phyloP scores from a whole-genome alignment of 805 yeast genomes.

The Lachancea sp. region DNA sequence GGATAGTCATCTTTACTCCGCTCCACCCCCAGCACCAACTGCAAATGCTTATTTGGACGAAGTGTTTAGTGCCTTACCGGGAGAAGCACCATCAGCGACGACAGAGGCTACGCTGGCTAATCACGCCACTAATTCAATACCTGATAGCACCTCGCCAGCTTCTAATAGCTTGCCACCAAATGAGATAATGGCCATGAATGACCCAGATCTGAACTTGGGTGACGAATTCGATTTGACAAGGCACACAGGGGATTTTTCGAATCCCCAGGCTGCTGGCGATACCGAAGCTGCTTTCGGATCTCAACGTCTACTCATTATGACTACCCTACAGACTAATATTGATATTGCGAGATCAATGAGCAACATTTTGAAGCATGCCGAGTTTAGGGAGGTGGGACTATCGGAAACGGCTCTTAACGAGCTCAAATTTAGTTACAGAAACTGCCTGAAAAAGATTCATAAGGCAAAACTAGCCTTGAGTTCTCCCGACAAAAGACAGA shows the following conservation, averaged over 20 bases:
- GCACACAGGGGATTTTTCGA: neutral
- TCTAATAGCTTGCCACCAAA: constrained; percentile 2
- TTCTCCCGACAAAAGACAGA: constrained; percentile 2
- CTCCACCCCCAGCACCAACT: constrained; percentile 13
- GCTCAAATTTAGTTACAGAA: constrained; percentile 20
- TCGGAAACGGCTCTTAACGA: constrained; percentile 26
- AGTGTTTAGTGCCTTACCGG: constrained; percentile 13
- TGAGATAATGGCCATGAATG: constrained; percentile 1
- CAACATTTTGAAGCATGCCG: constrained; percentile 26
- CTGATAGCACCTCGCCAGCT: constrained; percentile 2
- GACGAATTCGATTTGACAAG: constrained; percentile 5
- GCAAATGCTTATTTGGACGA: constrained; percentile 22
- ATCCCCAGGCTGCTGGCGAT: neutral
- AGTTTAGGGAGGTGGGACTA: constrained; percentile 24
- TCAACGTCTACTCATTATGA: constrained; percentile 10
- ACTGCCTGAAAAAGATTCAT: constrained; percentile 21
- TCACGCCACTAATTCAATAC: constrained; percentile 1
- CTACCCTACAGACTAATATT: constrained; percentile 22
- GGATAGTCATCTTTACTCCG: neutral
- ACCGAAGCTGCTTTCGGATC: constrained; percentile 2
- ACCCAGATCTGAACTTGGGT: constrained; percentile 1
- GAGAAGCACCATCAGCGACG: constrained; percentile 1
- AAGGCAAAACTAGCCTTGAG: constrained; percentile 14
- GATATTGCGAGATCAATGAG: constrained; percentile 30
- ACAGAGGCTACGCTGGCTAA: neutral